Base-by-base conservation (phyloP, 2,329 filamentous ascomycete genomes). In the Harringtonia aguacate region DNA sequence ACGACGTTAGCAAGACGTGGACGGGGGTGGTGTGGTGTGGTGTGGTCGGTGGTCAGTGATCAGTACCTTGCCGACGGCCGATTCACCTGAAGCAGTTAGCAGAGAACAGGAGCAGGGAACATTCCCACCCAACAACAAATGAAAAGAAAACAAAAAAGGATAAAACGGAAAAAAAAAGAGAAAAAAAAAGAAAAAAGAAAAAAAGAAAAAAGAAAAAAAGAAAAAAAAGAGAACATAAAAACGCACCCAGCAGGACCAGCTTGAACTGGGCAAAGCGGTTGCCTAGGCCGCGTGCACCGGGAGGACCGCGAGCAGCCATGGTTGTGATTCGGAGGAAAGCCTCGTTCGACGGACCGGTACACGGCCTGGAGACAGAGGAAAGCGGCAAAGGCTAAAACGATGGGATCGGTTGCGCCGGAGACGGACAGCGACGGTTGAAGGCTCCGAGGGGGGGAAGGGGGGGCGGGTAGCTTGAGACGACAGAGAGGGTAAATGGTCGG, bases 191-290 rank as follows among this genome's bases (percentile, higher is more conserved):
- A n/a, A n/a, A n/a, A n/a, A n/a, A n/a, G 27, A 21, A 14, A 30
- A 29, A 18, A n/a, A 15, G 18, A 47, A 48, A 40, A 39, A 46
- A 44, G 30, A 21, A n/a, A 45, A 36, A 29, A 44, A 40, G 41
- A 42, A 18, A 17, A 18, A 6, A 17, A 30, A 3, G 17, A n/a
- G 17, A 12, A 29, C 7, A 39, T 6, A 42, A 34, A 18, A 46
- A 60, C 83, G 55, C 77, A 97, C 92, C 92, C 53, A 98, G 76
- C 61, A 98, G 74, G 53, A 98, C 92, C 57, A 98, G 78, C 76
- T 98, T 98, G 72, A 98, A 98, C 75, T 98, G 92, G 58, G 92
- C 90, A 67, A 98, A 97, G 60, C 90, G 82, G 67, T 85, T 78
- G 80, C 81, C 78, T 74, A 73, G 67, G 61, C 73, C 75, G 57